Conservation (phyloP, 1,139 yeast species). For the Sugiyamaella paludigena region DNA sequence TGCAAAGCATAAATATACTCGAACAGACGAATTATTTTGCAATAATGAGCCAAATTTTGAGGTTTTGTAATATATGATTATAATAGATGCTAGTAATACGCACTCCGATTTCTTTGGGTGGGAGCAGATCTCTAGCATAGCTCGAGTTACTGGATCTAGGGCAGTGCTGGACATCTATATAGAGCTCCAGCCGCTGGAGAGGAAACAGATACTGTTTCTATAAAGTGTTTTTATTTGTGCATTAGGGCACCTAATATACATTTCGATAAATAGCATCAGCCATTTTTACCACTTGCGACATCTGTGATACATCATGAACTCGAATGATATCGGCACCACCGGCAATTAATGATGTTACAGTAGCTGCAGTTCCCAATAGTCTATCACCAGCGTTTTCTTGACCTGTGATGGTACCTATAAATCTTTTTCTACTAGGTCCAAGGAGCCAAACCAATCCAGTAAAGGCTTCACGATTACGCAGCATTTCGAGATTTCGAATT, state of each 20-base stretch:
- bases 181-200: too few species aligned
- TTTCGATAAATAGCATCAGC: conserved; percentile 76
- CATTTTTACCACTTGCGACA: conserved; percentile 58
- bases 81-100: too few species aligned
- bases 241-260: conserved; percentile 1
- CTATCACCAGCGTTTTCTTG: conserved; percentile 52
- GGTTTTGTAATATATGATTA: too few species aligned
- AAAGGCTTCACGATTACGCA: conserved; percentile 38
- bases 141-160: neutral
- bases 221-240: too few species aligned
- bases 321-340: conserved; percentile 79
- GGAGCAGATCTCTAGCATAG: neutral
- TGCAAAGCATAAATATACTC: conserved; percentile 56
- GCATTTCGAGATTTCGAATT: conserved; percentile 49
- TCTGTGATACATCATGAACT: conserved; percentile 78
- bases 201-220: too few species aligned
- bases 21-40: too few species aligned
- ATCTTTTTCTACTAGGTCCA: conserved; percentile 87
- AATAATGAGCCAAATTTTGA: too few species aligned
- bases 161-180: neutral
- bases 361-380: conserved; percentile 72
- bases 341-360: conserved; percentile 70
- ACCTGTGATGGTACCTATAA: conserved; percentile 69
- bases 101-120: too few species aligned
- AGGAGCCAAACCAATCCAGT: conserved; percentile 60